These are phyloP conservation scores for Solanum sitiens DNA, from an alignment of 257 asterid genomes.

Conservation along the genomic window DNA sequence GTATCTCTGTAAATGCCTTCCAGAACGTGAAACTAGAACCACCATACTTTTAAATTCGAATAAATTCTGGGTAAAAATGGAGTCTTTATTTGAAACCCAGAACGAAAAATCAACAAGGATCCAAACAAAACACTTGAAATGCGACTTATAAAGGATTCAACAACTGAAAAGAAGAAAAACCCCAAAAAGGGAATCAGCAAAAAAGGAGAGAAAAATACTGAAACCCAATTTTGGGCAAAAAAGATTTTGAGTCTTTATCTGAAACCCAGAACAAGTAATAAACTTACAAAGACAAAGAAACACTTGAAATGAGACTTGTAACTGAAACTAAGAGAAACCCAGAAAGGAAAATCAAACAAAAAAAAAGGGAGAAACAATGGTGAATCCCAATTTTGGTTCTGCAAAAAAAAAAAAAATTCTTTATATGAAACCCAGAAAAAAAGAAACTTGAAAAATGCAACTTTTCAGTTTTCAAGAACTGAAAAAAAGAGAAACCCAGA, in stretches of 20 bases:
- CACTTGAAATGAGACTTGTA: neutral
- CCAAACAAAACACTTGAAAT: neutral
- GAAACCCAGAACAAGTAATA: neutral
- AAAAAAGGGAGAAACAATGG: neutral
- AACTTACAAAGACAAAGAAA: neutral
- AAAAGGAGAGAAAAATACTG: neutral
- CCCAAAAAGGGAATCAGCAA: neutral
- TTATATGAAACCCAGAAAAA: neutral
- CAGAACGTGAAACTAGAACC: conserved; percentile 60
- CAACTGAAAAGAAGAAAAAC: neutral
- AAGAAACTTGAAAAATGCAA: neutral
- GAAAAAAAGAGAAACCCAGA: neutral
- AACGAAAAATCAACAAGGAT: neutral
- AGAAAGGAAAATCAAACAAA: neutral
- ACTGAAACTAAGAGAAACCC: neutral
- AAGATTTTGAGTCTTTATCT: neutral
- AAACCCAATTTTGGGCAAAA: neutral
- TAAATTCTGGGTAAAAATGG: neutral
- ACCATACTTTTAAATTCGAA: conserved; percentile 51
- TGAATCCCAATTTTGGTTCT: neutral
- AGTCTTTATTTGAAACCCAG: neutral
- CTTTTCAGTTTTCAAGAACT: neutral
- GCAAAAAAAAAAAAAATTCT: neutral
- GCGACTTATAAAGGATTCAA: neutral
- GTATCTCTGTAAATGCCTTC: conserved; percentile 74